A percentile compares a stretch with the other conserved stretches of the same genome.
These are phyloP conservation scores for Trichosanthes truncata DNA, from an alignment of 306 rosid species.

Conservation along the genomic window DNA sequence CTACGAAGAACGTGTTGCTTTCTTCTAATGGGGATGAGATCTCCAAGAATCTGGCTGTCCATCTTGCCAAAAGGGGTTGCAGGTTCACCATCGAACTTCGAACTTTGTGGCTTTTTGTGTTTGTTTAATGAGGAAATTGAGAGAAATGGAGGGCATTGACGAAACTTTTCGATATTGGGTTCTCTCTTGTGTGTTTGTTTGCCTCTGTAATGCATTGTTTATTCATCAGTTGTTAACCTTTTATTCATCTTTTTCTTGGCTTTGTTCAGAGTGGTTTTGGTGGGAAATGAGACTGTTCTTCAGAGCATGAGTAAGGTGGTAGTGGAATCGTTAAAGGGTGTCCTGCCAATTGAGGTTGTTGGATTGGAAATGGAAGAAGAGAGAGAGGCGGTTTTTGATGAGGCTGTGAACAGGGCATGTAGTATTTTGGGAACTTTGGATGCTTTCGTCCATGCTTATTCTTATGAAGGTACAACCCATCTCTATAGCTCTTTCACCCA, in stretches of 20 bases:
- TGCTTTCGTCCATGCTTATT: constrained; percentile 63
- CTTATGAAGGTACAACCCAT: constrained; percentile 48
- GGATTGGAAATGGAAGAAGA: constrained; percentile 51
- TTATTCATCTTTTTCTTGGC: not conserved
- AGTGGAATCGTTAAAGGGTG: constrained; percentile 21
- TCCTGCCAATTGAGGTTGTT: constrained; percentile 36
- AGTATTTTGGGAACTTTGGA: constrained; percentile 48
- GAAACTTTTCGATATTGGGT: not conserved
- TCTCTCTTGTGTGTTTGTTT: not conserved
- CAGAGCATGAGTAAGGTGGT: constrained; percentile 21
- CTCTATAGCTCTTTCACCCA: not conserved
- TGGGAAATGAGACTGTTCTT: constrained; percentile 49
- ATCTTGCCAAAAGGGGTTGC: constrained; percentile 77
- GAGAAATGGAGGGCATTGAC: not conserved
- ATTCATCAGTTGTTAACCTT: not conserved
- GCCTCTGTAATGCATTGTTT: not conserved
- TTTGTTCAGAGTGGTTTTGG: constrained; percentile 52
- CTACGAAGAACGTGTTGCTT: constrained; percentile 47
- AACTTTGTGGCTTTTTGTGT: not conserved
- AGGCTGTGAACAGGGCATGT: constrained; percentile 57
- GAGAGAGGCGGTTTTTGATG: constrained; percentile 31
- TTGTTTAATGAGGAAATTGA: not conserved
- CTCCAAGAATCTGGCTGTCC: constrained; percentile 49
- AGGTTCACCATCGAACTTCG: constrained; percentile 28
- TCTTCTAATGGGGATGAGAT: constrained; percentile 60